Evolutionary conservation across 1,284 basidiomycete species (phyloP).

Genomic region (Phylloboletellus chloephorus): DNA sequence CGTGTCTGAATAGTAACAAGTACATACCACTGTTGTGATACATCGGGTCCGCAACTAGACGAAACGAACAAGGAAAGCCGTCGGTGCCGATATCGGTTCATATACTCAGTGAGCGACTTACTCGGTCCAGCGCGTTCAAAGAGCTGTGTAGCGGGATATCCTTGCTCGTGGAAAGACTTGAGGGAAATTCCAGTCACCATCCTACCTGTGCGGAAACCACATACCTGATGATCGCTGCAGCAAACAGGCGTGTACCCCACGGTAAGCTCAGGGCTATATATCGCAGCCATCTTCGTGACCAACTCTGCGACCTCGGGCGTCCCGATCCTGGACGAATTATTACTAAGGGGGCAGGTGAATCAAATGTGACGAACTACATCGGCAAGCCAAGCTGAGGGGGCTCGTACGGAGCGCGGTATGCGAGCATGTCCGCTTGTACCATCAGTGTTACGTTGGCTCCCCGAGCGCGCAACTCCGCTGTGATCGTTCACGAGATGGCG

Average conservation of each 20-base stretch:
- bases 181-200: neutral
- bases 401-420: constrained; percentile 69
- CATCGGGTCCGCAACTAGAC: constrained; percentile 74
- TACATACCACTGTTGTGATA: constrained; percentile 71
- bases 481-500: neutral
- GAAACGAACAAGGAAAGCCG: neutral
- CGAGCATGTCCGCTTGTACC: constrained; percentile 88
- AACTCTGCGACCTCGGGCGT: constrained; percentile 71
- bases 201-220: constrained; percentile 3
- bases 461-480: constrained; percentile 51
- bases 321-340: constrained; percentile 53
- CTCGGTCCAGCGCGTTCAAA: constrained; percentile 79
- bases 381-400: constrained; percentile 77
- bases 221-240: constrained; percentile 81
- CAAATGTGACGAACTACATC: constrained; percentile 38
- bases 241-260: constrained; percentile 77
- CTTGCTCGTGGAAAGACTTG: constrained; percentile 75
- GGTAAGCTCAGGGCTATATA: constrained; percentile 78
- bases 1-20: neutral
- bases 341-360: neutral
- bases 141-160: constrained; percentile 77
- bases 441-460: constrained; percentile 72
- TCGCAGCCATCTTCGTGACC: constrained; percentile 62
- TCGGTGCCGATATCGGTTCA: neutral
- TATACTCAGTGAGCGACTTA: constrained; percentile 26